Evolutionary conservation across 2,329 filamentous ascomycete genomes (phyloP), one percentile per base, ranked within the genome.

Genomic region (Ophiostoma sp.): DNA sequence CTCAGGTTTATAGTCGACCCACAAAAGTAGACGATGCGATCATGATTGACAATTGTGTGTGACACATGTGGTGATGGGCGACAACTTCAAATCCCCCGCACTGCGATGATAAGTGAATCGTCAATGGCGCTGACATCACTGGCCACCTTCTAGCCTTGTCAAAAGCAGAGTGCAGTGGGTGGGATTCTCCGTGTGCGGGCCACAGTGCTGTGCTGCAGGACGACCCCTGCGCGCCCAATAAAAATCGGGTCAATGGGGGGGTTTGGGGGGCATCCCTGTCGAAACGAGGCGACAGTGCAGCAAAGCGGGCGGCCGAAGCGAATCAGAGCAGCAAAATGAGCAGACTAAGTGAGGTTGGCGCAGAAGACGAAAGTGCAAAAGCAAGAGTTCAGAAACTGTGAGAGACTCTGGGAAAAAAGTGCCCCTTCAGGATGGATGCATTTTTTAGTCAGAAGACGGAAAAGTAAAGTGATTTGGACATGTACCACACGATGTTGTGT

Each of bases 41-140:
- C 52, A 62, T 27, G 52, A 15, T 31, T 62, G 57, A 57, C 39
- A 57, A 57, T 8, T 11, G 23, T 57, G 52, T 5, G 52, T 48
- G 44, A 48, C 44, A 57, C 60, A 36, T 11, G 23, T 33, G 11
- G 31, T 35, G 60, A 36, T 64, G 60, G 60, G 20, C 60, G 60
- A 36, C 60, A 20, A n/a, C 60, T 20, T 64, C 60, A n/a, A 33
- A n/a, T 35, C 31, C 60, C 60, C 60, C 60, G 60, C 60, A 64
- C 33, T n/a, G 7, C 15, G 20, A 64, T 35, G n/a, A 17, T 35
- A 13, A 64, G 23, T 57, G 52, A 57, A 57, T 17, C 17, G 57
- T 15, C 57, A 62, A 54, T 35, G 70, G 67, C 44, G 54, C 64
- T 69, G 70, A 71, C 70, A 71, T 71, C 70, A 71, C 67, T 71